Base-by-base conservation (phyloP, 2,329 filamentous ascomycete species). In the Epichloe bromicola region DNA sequence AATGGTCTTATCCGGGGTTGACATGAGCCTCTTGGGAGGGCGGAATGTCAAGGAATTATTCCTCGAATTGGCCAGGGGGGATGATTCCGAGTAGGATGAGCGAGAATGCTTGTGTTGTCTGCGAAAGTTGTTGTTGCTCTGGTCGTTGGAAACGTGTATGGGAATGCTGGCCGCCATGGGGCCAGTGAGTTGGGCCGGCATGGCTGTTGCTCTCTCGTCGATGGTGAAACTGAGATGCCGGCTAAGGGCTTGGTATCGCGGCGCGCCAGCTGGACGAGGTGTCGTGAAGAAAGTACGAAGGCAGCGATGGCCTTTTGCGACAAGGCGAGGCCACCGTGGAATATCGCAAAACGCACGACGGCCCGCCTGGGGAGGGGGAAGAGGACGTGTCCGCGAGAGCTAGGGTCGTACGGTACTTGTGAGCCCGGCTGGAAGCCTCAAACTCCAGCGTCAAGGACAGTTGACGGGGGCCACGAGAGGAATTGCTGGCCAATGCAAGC, bases 1-100 rank as follows among this genome's bases (percentile, higher is more conserved):
- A 62, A 95, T 88, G 51, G 86, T 93, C 72, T 90, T 93, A 64
- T 79, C 75, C 43, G 78, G 76, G 33, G 72, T 70, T 53, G 75
- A 74, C 70, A 78, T 80, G 58, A 76, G 69, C 58, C 78, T 73
- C 65, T 81, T 81, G 45, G 74, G 67, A 15, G 78, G 78, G 19
- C 78, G 77, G 58, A 80, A 80, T n/a, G 73, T 80, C 53, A 80
- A 59, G 20, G 78, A 81, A 58, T 79, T 80, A 58, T 80, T 81
- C 57, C 78, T 70, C 15, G 78, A 78, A 52, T 59, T 63, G 49
- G 71, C 67, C 47, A 80, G 69, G 10, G 74, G 74, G 8, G 78
- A 80, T n/a, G 71, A 67, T 51, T 81, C 78, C 26, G 78, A 79
- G 63, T 81, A 81, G 14, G 78, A 81, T 23, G 78, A 81, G 54